phyloP scores from a whole-genome alignment of 257 asterid genomes.

The Solanum infundibuliforme region DNA sequence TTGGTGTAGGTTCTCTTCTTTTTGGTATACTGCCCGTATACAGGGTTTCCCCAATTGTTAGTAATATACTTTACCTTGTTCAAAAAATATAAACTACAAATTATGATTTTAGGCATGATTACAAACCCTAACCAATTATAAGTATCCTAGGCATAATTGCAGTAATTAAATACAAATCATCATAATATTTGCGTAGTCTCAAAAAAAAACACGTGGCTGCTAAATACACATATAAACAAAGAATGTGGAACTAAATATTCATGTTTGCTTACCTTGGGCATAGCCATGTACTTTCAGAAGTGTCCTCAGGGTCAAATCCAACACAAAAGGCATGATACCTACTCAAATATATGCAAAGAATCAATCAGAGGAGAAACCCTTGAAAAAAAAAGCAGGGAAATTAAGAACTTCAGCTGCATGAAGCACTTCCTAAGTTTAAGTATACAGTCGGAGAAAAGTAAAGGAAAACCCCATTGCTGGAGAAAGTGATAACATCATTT shows the following conservation, averaged over 20 bases:
- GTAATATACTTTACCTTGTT: background rate
- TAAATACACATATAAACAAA: background rate
- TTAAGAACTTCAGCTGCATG: background rate
- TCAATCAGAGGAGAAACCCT: slow-evolving; percentile 9
- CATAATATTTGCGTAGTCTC: background rate
- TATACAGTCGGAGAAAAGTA: background rate
- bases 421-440: background rate
- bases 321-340: slow-evolving; percentile 99
- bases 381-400: background rate
- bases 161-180: background rate
- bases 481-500: background rate
- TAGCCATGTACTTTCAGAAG: slow-evolving; percentile 83
- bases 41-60: background rate
- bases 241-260: background rate
- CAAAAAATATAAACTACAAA: background rate
- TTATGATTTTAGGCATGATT: background rate
- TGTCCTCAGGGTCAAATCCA: slow-evolving; percentile 89
- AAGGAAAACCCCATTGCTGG: background rate
- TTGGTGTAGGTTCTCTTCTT: background rate
- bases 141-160: background rate
- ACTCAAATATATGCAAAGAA: slow-evolving; percentile 14
- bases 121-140: background rate
- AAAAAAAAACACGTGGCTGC: background rate
- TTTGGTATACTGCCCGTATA: background rate
- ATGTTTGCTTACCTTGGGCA: slow-evolving; percentile 72